phyloP scores from a whole-genome alignment of 768 basidiomycete genomes.

The Xerocomellus chrysenteron region DNA sequence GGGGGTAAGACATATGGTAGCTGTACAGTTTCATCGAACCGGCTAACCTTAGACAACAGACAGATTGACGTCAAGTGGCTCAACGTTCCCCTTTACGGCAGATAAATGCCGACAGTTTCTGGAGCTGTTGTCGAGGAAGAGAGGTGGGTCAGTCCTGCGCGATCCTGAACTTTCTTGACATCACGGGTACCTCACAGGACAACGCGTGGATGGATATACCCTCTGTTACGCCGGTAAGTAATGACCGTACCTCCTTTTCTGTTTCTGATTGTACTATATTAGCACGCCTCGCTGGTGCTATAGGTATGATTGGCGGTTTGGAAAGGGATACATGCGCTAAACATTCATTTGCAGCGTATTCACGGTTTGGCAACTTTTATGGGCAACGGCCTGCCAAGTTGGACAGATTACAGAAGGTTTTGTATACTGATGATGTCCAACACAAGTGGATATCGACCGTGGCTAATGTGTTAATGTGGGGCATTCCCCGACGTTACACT shows the following conservation, averaged over 20 bases:
- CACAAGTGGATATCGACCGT: conserved; percentile 35
- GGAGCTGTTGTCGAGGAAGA: conserved; percentile 44
- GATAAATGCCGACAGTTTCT: conserved; percentile 49
- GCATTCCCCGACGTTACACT: conserved; percentile 44
- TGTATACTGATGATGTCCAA: conserved; percentile 37
- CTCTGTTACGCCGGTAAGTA: conserved; percentile 44
- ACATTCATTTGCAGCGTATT: conserved; percentile 36
- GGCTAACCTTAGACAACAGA: conserved; percentile 35
- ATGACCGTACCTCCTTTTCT: not conserved
- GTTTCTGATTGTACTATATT: conserved; percentile 1
- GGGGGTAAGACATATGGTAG: conserved; percentile 38
- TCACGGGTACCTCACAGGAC: conserved; percentile 23
- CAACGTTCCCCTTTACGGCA: conserved; percentile 58
- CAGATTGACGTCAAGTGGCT: conserved; percentile 56
- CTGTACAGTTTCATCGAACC: not conserved
- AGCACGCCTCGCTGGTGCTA: conserved; percentile 51
- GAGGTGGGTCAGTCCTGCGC: conserved; percentile 36
- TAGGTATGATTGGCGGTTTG: conserved; percentile 37
- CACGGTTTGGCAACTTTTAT: conserved; percentile 54
- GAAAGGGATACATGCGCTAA: not conserved
- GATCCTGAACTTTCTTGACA: not conserved
- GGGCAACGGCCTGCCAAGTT: conserved; percentile 56
- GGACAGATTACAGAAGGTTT: conserved; percentile 50
- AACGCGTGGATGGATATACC: conserved; percentile 42
- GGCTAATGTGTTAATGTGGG: conserved; percentile 44